Conservation (phyloP, 106 monocot species). For the Dactylorhiza incarnata region DNA sequence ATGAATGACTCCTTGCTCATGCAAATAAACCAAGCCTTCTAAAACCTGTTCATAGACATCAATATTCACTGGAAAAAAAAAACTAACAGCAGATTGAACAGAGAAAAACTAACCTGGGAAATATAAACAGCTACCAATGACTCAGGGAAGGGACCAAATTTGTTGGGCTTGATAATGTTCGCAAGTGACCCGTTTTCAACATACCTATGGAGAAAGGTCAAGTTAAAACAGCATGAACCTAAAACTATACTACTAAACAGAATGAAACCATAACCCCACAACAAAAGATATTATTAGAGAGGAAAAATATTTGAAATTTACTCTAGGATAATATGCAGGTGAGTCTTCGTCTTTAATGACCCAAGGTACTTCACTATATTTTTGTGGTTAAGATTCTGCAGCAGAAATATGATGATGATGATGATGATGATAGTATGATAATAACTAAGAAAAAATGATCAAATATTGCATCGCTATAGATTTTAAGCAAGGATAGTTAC, state of each 20-base stretch:
- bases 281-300: not conserved
- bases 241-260: not conserved
- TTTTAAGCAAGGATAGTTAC: not conserved
- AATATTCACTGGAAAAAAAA: conserved; percentile 4
- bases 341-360: conserved; percentile 96
- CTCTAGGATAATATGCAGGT: conserved; percentile 98
- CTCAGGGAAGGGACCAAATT: conserved; percentile 96
- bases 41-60: conserved; percentile 50
- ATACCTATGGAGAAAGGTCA: conserved; percentile 43
- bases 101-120: conserved; percentile 50
- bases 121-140: conserved; percentile 90
- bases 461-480: not conserved
- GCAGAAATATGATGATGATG: not conserved
- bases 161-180: conserved; percentile 97
- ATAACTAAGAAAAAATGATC: not conserved
- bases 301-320: conserved; percentile 13
- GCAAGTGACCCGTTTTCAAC: conserved; percentile 99
- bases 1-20: conserved; percentile 99
- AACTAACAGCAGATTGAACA: not conserved
- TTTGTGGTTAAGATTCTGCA: conserved; percentile 97
- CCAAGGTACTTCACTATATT: conserved; percentile 99
- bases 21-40: conserved; percentile 95
- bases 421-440: not conserved
- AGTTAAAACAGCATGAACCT: not conserved
- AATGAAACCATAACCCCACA: not conserved